These are phyloP conservation scores for Hansenula sp. DNA, from an alignment of 1,139 yeast genomes.

Conservation along the genomic window DNA sequence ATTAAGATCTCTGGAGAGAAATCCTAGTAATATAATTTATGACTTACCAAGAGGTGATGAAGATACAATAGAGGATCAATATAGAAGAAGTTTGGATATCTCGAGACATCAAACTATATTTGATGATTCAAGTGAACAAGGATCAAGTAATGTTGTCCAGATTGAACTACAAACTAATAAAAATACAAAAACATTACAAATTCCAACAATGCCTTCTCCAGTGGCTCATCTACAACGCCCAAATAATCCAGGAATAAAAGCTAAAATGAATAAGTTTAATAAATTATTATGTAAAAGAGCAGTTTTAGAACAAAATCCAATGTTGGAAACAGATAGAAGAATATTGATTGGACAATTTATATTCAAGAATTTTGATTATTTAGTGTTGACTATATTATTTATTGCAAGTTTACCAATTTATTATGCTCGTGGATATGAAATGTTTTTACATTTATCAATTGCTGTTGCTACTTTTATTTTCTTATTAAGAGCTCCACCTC, in stretches of 20 bases:
- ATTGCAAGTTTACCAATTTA: conserved; percentile 54
- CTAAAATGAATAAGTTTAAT: conserved; percentile 8
- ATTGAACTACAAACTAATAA: conserved; percentile 7
- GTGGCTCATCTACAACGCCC: conserved; percentile 16
- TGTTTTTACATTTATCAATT: conserved; percentile 60
- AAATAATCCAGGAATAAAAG: conserved; percentile 19
- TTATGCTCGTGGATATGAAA: conserved; percentile 34
- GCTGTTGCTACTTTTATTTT: conserved; percentile 42
- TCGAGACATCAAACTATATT: conserved; percentile 1
- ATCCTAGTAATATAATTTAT: conserved; percentile 13
- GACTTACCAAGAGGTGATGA: conserved; percentile 23
- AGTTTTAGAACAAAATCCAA: conserved; percentile 11
- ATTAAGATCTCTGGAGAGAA: conserved; percentile 10
- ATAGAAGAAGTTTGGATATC: conserved; percentile 6
- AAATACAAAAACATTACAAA: not conserved
- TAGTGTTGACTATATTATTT: conserved; percentile 41
- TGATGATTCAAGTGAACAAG: not conserved
- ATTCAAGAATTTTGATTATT: conserved; percentile 51
- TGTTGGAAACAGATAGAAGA: conserved; percentile 4
- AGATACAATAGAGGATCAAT: conserved; percentile 15
- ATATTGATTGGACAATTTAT: conserved; percentile 34
- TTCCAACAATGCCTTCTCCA: conserved; percentile 10
- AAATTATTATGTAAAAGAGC: conserved; percentile 19
- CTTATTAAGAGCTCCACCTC: conserved; percentile 56
- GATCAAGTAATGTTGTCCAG: not conserved